Evolutionary conservation across 2,329 filamentous ascomycete genomes (phyloP).

Genomic region (Penicillium sp.): DNA sequence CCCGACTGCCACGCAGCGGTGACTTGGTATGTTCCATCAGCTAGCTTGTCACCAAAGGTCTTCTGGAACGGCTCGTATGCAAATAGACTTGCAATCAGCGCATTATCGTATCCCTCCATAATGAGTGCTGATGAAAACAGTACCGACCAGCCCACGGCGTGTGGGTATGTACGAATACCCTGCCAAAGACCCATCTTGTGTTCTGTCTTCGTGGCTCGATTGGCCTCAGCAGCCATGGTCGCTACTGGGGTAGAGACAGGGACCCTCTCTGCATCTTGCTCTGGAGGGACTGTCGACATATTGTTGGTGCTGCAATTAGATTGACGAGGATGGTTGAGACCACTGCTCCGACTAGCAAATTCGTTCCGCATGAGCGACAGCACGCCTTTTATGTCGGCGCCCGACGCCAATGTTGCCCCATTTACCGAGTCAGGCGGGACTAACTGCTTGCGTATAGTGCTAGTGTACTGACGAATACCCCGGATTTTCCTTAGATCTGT

Average conservation of each 20-base stretch:
- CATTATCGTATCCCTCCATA: constrained; percentile 43
- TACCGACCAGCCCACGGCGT: constrained; percentile 38
- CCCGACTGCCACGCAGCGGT: constrained; percentile 37
- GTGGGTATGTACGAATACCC: constrained; percentile 24
- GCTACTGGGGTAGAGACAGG: neutral
- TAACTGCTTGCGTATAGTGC: neutral
- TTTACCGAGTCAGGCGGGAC: neutral
- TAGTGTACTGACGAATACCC: neutral
- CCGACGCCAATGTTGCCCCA: neutral
- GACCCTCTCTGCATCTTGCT: neutral
- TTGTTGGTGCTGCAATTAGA: neutral
- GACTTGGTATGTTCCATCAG: neutral
- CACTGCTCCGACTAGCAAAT: neutral
- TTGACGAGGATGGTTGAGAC: neutral
- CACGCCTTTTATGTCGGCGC: neutral
- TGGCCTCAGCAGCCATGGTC: constrained; percentile 8
- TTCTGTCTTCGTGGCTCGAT: constrained; percentile 31
- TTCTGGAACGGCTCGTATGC: constrained; percentile 22
- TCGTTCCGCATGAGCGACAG: neutral
- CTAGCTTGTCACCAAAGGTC: neutral
- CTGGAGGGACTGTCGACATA: neutral
- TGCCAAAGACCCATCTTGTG: constrained; percentile 31
- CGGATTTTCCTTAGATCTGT: neutral
- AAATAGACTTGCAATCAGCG: constrained; percentile 32
- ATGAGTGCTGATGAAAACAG: constrained; percentile 36